Percentiles rank a stretch among this genome's conserved stretches.
These are phyloP conservation scores for Cornus suecica DNA, from an alignment of 148 eudicot species.

Conservation along the genomic window DNA sequence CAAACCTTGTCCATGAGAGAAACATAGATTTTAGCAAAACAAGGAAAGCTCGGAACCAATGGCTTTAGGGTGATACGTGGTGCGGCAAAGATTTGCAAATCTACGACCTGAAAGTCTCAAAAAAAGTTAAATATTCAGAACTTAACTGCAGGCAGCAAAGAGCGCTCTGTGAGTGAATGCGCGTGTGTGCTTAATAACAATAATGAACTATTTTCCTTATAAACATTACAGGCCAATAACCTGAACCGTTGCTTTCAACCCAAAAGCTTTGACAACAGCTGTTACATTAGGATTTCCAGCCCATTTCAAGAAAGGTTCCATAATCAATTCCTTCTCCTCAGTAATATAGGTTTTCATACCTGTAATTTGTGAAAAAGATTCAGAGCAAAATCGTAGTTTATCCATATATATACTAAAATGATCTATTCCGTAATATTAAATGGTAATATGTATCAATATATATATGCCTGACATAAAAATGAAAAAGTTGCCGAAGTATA, in stretches of 20 bases:
- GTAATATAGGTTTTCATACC: slow-evolving; percentile 88
- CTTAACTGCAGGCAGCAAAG: not conserved
- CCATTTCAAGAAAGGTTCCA: slow-evolving; percentile 91
- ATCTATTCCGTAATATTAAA: not conserved
- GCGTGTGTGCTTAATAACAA: not conserved
- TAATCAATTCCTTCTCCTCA: slow-evolving; percentile 82
- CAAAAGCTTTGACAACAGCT: slow-evolving; percentile 68
- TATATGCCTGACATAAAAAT: too few relatives aligned
- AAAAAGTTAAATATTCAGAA: not conserved
- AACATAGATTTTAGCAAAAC: slow-evolving; percentile 79
- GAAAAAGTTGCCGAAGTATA: not conserved
- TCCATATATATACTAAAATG: not conserved
- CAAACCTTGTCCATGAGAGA: slow-evolving; percentile 95
- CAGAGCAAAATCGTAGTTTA: not conserved
- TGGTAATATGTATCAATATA: too few relatives aligned
- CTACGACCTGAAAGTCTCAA: slow-evolving; percentile 58
- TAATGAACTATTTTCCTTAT: not conserved
- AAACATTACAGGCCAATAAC: slow-evolving; percentile 22
- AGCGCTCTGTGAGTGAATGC: not conserved
- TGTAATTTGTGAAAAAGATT: slow-evolving; percentile 15
- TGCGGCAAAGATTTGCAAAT: slow-evolving; percentile 81
- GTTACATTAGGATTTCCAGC: slow-evolving; percentile 77
- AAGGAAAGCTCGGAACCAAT: slow-evolving; percentile 91
- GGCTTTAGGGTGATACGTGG: slow-evolving; percentile 92
- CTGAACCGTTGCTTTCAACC: slow-evolving; percentile 86